Conservation (phyloP, 768 basidiomycete species). For the Podaxis sp. region DNA sequence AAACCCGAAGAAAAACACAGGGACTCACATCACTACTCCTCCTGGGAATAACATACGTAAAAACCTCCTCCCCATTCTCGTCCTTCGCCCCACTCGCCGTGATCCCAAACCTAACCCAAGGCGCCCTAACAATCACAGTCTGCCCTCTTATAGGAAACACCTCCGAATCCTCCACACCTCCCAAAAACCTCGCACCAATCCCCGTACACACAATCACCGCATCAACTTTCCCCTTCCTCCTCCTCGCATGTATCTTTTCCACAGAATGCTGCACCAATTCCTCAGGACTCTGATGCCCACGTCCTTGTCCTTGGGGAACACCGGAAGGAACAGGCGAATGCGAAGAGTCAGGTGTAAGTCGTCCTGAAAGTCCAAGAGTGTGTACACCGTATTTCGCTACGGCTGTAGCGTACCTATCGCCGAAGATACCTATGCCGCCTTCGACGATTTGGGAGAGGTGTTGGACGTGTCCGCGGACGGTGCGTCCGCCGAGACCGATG, state of each 20-base stretch:
- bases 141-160: conserved; percentile 83
- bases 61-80: conserved; percentile 28
- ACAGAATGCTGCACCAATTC: neutral
- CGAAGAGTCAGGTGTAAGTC: neutral
- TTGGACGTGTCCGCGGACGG: conserved; percentile 55
- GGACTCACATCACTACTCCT: conserved; percentile 44
- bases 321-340: too few species aligned
- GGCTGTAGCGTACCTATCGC: conserved; percentile 12
- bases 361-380: neutral
- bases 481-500: conserved; percentile 54
- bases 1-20: neutral
- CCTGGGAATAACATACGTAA: conserved; percentile 64
- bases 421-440: conserved; percentile 44
- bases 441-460: conserved; percentile 70
- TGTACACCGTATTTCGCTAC: conserved; percentile 7
- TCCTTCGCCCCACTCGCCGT: conserved; percentile 31
- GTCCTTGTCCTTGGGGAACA: too few species aligned
- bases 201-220: conserved; percentile 72
- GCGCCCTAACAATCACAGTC: conserved; percentile 70
- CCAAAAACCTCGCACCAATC: conserved; percentile 66
- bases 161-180: conserved; percentile 75
- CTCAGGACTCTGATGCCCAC: neutral
- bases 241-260: conserved; percentile 5
- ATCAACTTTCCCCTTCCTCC: conserved; percentile 16
- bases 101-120: conserved; percentile 56